Evolutionary conservation across 352 stramenopile genomes (phyloP).

Genomic region (Globisporangium spiculum): DNA sequence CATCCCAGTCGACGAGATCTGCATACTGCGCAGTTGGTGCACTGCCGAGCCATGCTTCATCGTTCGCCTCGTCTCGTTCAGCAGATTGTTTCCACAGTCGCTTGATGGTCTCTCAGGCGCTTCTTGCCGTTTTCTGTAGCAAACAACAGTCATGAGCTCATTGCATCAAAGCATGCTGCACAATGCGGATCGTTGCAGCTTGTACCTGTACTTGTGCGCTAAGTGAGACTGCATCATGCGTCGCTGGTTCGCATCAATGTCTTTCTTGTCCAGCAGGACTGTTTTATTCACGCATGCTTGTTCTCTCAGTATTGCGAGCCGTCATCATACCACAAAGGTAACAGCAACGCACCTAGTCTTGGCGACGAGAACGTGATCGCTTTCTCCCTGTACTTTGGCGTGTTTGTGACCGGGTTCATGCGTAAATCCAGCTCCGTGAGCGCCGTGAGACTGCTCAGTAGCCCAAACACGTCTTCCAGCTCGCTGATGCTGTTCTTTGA

Average conservation of each 20-base stretch:
- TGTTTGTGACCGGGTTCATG: constrained; percentile 48
- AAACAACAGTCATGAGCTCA: neutral
- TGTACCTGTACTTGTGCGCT: constrained; percentile 70
- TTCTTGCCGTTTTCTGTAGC: constrained; percentile 39
- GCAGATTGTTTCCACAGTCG: constrained; percentile 5
- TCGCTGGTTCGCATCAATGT: constrained; percentile 65
- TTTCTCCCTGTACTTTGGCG: constrained; percentile 67
- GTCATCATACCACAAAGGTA: too few species aligned
- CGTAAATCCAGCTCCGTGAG: constrained; percentile 62
- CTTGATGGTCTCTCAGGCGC: constrained; percentile 6
- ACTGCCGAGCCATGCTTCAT: constrained; percentile 46
- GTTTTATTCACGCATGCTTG: neutral
- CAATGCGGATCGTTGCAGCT: neutral
- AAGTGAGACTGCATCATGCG: constrained; percentile 81
- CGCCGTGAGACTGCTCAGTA: constrained; percentile 42
- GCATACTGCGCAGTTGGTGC: constrained; percentile 46
- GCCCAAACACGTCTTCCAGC: constrained; percentile 64
- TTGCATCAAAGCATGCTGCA: neutral
- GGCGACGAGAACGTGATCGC: constrained; percentile 69
- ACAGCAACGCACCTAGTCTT: constrained; percentile 33
- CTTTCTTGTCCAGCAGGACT: constrained; percentile 72
- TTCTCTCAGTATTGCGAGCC: too few species aligned
- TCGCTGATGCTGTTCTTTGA: constrained; percentile 61
- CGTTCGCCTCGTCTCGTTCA: constrained; percentile 32
- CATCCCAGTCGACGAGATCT: constrained; percentile 19